These are phyloP conservation scores for Buxus sempervirens DNA, from an alignment of 164 flowering plant species.

Conservation along the genomic window DNA sequence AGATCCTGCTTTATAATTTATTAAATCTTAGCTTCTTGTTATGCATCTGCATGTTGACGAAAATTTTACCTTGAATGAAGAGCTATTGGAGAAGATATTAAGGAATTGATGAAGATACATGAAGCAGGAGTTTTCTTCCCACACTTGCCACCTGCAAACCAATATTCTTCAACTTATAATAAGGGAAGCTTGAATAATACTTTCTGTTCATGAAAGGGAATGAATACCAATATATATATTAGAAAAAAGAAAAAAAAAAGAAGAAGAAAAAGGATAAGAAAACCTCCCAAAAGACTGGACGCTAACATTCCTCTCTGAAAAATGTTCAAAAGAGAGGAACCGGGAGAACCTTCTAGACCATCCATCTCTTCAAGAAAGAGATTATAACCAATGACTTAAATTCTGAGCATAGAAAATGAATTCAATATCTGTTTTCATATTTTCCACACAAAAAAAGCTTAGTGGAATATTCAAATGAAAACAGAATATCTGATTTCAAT, in stretches of 20 bases:
- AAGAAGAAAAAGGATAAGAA: neutral
- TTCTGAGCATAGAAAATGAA: too few relatives aligned
- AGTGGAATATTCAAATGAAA: too few relatives aligned
- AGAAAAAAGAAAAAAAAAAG: neutral
- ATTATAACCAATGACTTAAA: too few relatives aligned
- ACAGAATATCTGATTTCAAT: too few relatives aligned
- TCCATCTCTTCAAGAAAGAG: neutral
- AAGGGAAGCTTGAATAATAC: neutral
- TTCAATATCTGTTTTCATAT: too few relatives aligned
- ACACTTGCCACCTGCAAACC: slow-evolving; percentile 61
- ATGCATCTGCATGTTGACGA: neutral
- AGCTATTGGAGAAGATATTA: slow-evolving; percentile 34
- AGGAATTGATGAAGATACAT: slow-evolving; percentile 33
- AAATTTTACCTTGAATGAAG: slow-evolving; percentile 55
- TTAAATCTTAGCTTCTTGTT: neutral
- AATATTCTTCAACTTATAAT: slow-evolving; percentile 6
- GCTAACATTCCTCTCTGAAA: neutral
- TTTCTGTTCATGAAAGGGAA: neutral
- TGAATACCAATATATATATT: neutral
- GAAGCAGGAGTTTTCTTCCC: slow-evolving; percentile 45
- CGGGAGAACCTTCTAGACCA: neutral
- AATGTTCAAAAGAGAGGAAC: neutral
- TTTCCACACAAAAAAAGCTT: too few relatives aligned
- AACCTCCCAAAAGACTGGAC: neutral
- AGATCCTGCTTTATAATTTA: slow-evolving; percentile 1